These are phyloP conservation scores for Candida maltosa DNA, from an alignment of 805 yeast species.

Conservation along the genomic window DNA sequence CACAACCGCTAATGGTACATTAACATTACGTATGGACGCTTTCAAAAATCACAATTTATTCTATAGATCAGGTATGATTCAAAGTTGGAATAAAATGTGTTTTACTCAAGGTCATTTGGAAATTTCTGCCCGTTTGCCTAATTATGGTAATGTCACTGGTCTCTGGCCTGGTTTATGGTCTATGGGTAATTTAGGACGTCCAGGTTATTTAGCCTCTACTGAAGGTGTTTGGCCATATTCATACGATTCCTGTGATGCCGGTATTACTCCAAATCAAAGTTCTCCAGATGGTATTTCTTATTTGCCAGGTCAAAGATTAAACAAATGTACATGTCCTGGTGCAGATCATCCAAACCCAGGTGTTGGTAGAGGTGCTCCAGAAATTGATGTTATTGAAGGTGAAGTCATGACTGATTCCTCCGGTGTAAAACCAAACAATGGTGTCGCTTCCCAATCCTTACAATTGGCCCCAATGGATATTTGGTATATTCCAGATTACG, in stretches of 20 bases:
- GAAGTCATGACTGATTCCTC: constrained; percentile 54
- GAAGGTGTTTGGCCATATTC: constrained; percentile 43
- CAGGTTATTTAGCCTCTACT: constrained; percentile 34
- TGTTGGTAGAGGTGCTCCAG: constrained; percentile 45
- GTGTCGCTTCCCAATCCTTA: constrained; percentile 86
- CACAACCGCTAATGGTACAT: constrained; percentile 37
- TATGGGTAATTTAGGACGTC: constrained; percentile 38
- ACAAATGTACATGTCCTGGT: constrained; percentile 32
- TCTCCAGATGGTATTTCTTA: constrained; percentile 40
- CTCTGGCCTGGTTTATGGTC: constrained; percentile 44
- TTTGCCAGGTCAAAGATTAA: constrained; percentile 36
- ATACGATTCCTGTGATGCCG: constrained; percentile 37
- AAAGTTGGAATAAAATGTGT: constrained; percentile 38
- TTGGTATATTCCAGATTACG: constrained; percentile 91
- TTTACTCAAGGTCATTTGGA: constrained; percentile 33
- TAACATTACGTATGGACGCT: constrained; percentile 35
- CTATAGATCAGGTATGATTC: constrained; percentile 40
- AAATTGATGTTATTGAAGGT: constrained; percentile 89
- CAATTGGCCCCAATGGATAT: constrained; percentile 93
- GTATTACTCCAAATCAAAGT: constrained; percentile 39
- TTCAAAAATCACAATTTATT: constrained; percentile 31
- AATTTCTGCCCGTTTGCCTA: constrained; percentile 32
- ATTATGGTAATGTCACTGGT: constrained; percentile 34
- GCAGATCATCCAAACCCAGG: constrained; percentile 38
- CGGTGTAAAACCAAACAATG: constrained; percentile 25